Base-by-base conservation (phyloP, 495 filamentous ascomycete genomes). In the Neurospora tetrasperma region DNA sequence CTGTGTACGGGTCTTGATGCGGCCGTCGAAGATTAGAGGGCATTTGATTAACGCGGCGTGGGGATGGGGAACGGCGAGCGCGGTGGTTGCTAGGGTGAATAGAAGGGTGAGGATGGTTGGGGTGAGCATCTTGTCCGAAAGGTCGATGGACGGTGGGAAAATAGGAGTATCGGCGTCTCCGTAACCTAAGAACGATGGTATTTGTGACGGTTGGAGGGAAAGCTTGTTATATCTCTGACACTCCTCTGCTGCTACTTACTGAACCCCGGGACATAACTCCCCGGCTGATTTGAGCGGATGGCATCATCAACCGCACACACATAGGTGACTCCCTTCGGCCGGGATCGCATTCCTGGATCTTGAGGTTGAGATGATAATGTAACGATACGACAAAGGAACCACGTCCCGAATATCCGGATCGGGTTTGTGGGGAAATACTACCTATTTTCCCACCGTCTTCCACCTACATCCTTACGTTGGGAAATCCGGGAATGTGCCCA, bases 11-110 rank as follows among this genome's bases (percentile, higher is more conserved):
- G 75, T 73, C 69, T 79, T 75, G 48, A 85, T 77, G 73, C 81
- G 81, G n/a, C 84, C 85, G 79, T 80, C 84, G 71, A 86, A 83
- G 39, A 84, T 75, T 43, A 85, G 71, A 18, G 83, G 84, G 72
- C 85, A 86, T 69, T 83, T 83, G 72, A 83, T 54, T 38, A 6
- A 38, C 35, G 35, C 35, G 35, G 35, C 35, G 44, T 41, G 16
- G 71, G 69, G 16, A 5, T 27, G 71, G 35, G 71, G 70, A 9
- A 43, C 41, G 23, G 43, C 69, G 39, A 48, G 70, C 42, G 39
- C 41, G 39, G 71, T 41, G 20, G 69, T 27, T 18, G 72, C 54
- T 11, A 73, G 27, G 69, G 71, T 46, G 72, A 75, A 72, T 18
- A 46, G 5, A 2, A 73, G 27, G 35, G 70, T 9, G 54, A 62